Percentiles rank a stretch among this genome's conserved stretches.
These are phyloP conservation scores for Letharia columbiana DNA, from an alignment of 495 filamentous ascomycete species.

Conservation along the genomic window DNA sequence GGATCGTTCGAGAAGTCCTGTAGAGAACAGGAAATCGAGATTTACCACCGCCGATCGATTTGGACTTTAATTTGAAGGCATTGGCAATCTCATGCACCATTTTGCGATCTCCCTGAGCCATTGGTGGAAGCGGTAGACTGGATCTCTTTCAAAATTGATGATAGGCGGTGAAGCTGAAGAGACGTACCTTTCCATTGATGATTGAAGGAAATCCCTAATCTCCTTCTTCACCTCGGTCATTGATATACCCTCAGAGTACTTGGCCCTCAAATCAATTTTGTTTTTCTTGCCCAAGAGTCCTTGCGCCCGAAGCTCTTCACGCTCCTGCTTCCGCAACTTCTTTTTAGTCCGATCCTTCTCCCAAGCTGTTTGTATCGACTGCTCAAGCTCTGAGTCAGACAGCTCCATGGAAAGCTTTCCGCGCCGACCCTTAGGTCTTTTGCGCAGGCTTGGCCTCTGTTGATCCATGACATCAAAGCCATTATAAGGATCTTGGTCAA, in stretches of 20 bases:
- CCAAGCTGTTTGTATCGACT: slow-evolving; percentile 53
- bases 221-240: slow-evolving; percentile 63
- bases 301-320: slow-evolving; percentile 66
- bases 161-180: not conserved
- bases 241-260: slow-evolving; percentile 65
- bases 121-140: slow-evolving; percentile 74
- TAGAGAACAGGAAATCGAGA: slow-evolving; percentile 68
- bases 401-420: slow-evolving; percentile 42
- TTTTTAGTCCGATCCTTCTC: slow-evolving; percentile 77
- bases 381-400: slow-evolving; percentile 68
- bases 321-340: slow-evolving; percentile 65
- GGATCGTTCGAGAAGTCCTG: slow-evolving; percentile 56
- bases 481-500: slow-evolving; percentile 54
- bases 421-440: slow-evolving; percentile 50
- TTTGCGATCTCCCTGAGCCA: slow-evolving; percentile 69
- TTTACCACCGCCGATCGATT: slow-evolving; percentile 68
- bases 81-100: slow-evolving; percentile 66
- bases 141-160: slow-evolving; percentile 9
- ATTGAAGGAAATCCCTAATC: slow-evolving; percentile 59
- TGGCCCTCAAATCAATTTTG: slow-evolving; percentile 58
- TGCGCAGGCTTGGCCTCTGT: slow-evolving; percentile 50
- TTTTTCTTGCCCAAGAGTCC: slow-evolving; percentile 64
- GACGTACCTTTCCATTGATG: slow-evolving; percentile 53
- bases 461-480: slow-evolving; percentile 81
- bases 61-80: slow-evolving; percentile 66